phyloP scores from a whole-genome alignment of 1,284 basidiomycete species.

The Gomphus bonarii region DNA sequence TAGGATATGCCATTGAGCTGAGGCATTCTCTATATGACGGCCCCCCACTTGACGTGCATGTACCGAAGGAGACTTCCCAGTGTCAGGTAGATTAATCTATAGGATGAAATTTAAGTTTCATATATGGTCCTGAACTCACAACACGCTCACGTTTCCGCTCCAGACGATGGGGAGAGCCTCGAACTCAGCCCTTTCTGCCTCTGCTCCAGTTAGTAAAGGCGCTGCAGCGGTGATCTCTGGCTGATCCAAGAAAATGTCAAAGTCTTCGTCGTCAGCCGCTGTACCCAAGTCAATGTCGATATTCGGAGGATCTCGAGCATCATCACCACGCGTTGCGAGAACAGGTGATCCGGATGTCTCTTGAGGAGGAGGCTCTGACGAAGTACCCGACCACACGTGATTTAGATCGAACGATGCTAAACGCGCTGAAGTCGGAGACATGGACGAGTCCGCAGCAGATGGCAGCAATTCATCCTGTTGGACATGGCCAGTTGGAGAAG shows the following conservation, averaged over 20 bases:
- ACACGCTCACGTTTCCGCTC: slow-evolving; percentile 52
- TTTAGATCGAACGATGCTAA: slow-evolving; percentile 54
- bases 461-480: not conserved
- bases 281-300: slow-evolving; percentile 29
- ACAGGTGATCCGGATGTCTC: slow-evolving; percentile 8
- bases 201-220: slow-evolving; percentile 18
- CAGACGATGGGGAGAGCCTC: slow-evolving; percentile 51
- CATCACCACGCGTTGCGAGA: slow-evolving; percentile 16
- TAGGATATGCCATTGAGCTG: slow-evolving; percentile 57
- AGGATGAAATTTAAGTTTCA: not conserved
- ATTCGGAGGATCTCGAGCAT: slow-evolving; percentile 13
- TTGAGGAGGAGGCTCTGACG: slow-evolving; percentile 13
- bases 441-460: not conserved
- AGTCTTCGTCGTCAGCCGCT: slow-evolving; percentile 57
- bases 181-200: slow-evolving; percentile 31
- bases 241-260: slow-evolving; percentile 71
- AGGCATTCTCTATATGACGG: slow-evolving; percentile 39
- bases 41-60: slow-evolving; percentile 66
- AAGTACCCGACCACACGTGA: slow-evolving; percentile 47
- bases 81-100: slow-evolving; percentile 69
- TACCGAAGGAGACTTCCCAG: slow-evolving; percentile 56
- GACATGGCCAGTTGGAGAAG: not conserved
- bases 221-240: slow-evolving; percentile 30
- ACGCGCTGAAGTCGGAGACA: not conserved
- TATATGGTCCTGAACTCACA: not conserved